A percentile compares a stretch with the other conserved stretches of the same genome.
These are phyloP conservation scores for Castanopsis chinensis DNA, from an alignment of 306 rosid species.

Conservation along the genomic window DNA sequence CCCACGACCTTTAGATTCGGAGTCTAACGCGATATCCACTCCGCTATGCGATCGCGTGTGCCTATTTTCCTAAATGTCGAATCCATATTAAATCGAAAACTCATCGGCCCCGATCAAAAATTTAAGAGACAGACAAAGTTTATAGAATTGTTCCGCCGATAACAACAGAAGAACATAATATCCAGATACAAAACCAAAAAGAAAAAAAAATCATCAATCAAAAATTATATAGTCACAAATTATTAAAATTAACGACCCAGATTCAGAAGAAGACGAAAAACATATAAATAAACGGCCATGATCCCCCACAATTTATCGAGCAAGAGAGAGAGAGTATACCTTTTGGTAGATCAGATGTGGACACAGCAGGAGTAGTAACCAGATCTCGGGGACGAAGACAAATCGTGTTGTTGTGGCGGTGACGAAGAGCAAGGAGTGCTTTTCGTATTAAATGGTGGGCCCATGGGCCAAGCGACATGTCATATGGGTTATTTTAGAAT, in stretches of 20 bases:
- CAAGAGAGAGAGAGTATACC: conserved; percentile 15
- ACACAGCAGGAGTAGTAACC: background rate
- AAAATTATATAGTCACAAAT: background rate
- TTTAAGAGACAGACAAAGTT: background rate
- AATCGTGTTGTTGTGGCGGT: background rate
- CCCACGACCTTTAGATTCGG: conserved; percentile 99
- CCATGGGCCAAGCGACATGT: background rate
- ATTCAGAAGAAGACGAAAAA: background rate
- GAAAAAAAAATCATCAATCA: no score
- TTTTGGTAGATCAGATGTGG: conserved; percentile 10
- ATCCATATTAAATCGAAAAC: background rate
- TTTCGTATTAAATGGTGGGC: background rate
- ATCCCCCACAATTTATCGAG: background rate
- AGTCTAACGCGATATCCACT: conserved; percentile 99
- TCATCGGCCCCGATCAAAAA: background rate
- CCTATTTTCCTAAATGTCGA: background rate
- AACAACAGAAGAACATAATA: background rate
- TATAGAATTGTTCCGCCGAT: background rate
- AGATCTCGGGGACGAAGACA: background rate
- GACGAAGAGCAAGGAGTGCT: background rate
- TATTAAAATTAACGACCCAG: no score
- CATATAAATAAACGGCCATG: background rate
- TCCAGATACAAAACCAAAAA: background rate
- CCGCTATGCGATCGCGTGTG: conserved; percentile 76
- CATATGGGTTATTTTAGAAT: no score